These are phyloP conservation scores for Aspergillus oerlinghausenensis DNA, from an alignment of 2,329 filamentous ascomycete species.

Conservation along the genomic window DNA sequence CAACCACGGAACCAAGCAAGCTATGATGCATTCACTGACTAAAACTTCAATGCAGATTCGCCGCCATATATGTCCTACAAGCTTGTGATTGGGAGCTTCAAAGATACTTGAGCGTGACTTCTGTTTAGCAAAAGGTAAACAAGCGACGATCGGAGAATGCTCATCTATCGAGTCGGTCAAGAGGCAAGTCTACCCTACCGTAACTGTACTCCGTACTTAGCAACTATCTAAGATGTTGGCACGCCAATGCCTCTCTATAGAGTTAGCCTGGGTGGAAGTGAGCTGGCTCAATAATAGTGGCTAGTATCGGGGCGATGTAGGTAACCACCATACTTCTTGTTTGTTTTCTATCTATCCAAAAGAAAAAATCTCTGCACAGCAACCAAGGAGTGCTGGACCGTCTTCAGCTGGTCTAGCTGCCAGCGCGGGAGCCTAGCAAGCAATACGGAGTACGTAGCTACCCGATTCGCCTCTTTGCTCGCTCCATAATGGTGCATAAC, in stretches of 20 bases:
- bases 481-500: slow-evolving; percentile 2
- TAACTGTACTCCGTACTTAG: neutral
- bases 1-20: slow-evolving; percentile 11
- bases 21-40: slow-evolving; percentile 12
- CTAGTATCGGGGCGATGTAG: neutral
- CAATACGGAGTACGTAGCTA: slow-evolving; percentile 10
- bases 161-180: neutral
- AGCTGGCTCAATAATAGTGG: neutral
- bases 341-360: slow-evolving; percentile 12
- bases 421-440: neutral
- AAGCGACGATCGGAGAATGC: neutral
- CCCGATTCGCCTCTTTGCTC: slow-evolving; percentile 17
- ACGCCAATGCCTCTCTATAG: neutral
- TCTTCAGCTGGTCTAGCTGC: neutral
- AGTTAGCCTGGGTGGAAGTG: neutral
- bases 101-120: neutral
- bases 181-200: neutral
- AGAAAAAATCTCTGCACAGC: slow-evolving; percentile 13
- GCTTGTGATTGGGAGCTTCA: neutral
- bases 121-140: neutral
- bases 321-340: slow-evolving; percentile 5
- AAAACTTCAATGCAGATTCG: neutral
- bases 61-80: slow-evolving; percentile 2
- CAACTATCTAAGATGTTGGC: neutral
- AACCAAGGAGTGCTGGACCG: slow-evolving; percentile 11